Percentiles rank a stretch among this genome's conserved stretches.
Conservation (phyloP, 208 protist species). For the Kentomonas sorsogonicus region DNA sequence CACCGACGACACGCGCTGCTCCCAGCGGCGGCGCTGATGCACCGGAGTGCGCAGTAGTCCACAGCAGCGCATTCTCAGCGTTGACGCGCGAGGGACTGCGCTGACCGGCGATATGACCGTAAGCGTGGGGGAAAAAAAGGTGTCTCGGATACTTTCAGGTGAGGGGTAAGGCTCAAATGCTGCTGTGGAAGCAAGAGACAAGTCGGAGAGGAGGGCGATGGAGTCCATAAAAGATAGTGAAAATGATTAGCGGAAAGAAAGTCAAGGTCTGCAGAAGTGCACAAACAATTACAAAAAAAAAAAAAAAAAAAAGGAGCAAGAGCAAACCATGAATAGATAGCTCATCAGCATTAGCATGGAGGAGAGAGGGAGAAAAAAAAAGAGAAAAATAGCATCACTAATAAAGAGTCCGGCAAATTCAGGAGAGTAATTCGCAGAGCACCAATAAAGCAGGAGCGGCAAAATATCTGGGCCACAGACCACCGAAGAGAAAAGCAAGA, state of each 20-base stretch:
- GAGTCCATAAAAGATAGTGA: too few species aligned
- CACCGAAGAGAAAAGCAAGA: too few species aligned
- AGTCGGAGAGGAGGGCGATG: background rate
- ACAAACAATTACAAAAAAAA: slow-evolving; percentile 10
- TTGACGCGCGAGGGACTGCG: background rate
- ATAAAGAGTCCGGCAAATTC: background rate
- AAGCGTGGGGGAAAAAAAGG: too few species aligned
- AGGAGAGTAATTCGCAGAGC: background rate
- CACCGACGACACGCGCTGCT: slow-evolving; percentile 76
- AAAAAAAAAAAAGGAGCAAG: slow-evolving; percentile 9
- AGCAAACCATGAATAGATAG: background rate
- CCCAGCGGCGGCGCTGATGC: slow-evolving; percentile 77
- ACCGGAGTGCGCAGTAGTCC: slow-evolving; percentile 21
- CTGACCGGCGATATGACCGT: too few species aligned
- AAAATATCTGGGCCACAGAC: too few species aligned
- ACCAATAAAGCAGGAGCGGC: too few species aligned
- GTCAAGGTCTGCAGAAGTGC: background rate
- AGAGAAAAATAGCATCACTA: slow-evolving; percentile 9
- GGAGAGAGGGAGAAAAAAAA: background rate
- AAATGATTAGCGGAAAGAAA: too few species aligned
- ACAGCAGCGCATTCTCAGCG: background rate
- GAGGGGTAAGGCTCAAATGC: too few species aligned
- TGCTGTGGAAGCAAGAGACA: slow-evolving; percentile 9
- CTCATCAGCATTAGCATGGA: slow-evolving; percentile 3
- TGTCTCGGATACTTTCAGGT: too few species aligned